Conservation (phyloP, 208 protist species). For the Angomonas deanei region DNA sequence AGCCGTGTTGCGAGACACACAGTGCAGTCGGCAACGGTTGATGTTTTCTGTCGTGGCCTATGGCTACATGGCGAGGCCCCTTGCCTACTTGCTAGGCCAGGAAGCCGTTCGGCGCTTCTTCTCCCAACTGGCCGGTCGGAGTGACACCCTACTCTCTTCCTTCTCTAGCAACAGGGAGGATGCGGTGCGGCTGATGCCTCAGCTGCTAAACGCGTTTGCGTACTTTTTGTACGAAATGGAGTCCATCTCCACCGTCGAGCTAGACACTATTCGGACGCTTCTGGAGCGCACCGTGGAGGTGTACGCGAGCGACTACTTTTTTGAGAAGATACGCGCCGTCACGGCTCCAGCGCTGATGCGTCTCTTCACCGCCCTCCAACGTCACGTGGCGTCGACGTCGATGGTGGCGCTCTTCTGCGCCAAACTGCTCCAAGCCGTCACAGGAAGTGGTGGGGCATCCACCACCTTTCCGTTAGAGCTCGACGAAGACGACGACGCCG, state of each 20-base stretch:
- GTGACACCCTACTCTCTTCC: conserved; percentile 14
- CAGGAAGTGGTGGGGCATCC: not conserved
- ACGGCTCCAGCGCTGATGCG: conserved; percentile 20
- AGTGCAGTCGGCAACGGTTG: conserved; percentile 2
- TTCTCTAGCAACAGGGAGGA: conserved; percentile 8
- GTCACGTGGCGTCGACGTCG: conserved; percentile 3
- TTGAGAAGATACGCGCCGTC: conserved; percentile 16
- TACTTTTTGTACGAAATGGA: conserved; percentile 23
- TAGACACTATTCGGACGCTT: conserved; percentile 4
- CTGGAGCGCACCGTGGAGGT: conserved; percentile 18
- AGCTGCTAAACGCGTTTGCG: conserved; percentile 26
- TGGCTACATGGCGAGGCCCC: conserved; percentile 25
- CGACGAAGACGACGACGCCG: not conserved
- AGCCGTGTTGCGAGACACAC: conserved; percentile 2
- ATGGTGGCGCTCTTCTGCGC: not conserved
- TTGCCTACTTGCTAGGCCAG: conserved; percentile 10
- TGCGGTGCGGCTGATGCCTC: conserved; percentile 17
- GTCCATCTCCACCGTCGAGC: conserved; percentile 9
- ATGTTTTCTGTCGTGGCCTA: conserved; percentile 25
- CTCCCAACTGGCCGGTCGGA: conserved; percentile 12
- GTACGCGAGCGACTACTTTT: conserved; percentile 18
- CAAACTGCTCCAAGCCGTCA: not conserved
- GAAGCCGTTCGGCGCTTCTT: conserved; percentile 13
- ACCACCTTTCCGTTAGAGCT: not conserved
- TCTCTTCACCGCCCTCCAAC: conserved; percentile 25